phyloP scores from a whole-genome alignment of 148 eudicot species.

The Chenopodium album region DNA sequence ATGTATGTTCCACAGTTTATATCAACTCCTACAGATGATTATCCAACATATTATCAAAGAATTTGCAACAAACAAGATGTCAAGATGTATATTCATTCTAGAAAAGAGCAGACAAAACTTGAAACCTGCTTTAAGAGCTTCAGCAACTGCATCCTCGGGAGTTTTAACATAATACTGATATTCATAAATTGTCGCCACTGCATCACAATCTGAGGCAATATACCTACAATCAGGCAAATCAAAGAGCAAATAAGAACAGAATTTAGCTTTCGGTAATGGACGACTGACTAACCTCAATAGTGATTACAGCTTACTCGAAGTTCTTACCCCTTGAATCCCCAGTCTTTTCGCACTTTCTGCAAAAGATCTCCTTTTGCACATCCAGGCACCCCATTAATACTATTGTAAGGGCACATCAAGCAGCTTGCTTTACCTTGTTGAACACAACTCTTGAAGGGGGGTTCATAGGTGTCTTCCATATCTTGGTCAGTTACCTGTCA shows the following conservation, averaged over 20 bases:
- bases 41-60: constrained; percentile 3
- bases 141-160: constrained; percentile 85
- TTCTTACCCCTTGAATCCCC: constrained; percentile 90
- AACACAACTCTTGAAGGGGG: constrained; percentile 83
- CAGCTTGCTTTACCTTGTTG: constrained; percentile 92
- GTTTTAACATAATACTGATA: constrained; percentile 61
- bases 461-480: constrained; percentile 88
- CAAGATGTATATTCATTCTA: background rate
- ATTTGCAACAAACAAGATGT: background rate
- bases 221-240: constrained; percentile 53
- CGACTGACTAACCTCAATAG: background rate
- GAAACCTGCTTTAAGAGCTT: constrained; percentile 84
- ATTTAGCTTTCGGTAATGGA: background rate
- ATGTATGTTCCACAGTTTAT: constrained; percentile 91
- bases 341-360: constrained; percentile 65
- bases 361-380: constrained; percentile 72
- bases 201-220: constrained; percentile 93
- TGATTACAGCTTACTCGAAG: background rate
- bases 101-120: background rate
- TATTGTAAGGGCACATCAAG: constrained; percentile 95
- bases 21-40: constrained; percentile 62
- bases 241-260: constrained; percentile 22
- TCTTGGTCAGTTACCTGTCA: constrained; percentile 80
- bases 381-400: constrained; percentile 86
- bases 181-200: constrained; percentile 90